These are phyloP conservation scores for Trichoderma atroviride DNA, from an alignment of 2,329 filamentous ascomycete genomes.

Conservation along the genomic window DNA sequence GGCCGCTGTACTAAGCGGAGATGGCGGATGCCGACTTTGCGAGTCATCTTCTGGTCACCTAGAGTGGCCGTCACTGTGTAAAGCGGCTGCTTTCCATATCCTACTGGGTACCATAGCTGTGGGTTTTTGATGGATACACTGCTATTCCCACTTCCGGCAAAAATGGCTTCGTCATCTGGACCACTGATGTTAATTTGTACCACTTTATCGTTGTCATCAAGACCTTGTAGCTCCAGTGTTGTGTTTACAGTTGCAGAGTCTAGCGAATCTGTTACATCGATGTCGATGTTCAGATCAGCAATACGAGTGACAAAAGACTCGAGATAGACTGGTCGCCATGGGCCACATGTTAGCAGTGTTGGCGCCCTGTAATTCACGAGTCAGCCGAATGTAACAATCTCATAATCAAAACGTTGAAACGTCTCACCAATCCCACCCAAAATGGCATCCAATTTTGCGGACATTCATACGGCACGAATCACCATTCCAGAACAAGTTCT, in stretches of 20 bases:
- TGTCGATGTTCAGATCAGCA: slow-evolving; percentile 8
- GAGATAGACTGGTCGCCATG: slow-evolving; percentile 22
- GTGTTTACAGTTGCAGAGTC: not conserved
- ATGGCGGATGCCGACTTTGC: slow-evolving; percentile 66
- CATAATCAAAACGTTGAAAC: no score
- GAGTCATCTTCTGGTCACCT: slow-evolving; percentile 40
- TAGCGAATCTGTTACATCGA: not conserved
- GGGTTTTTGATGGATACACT: slow-evolving; percentile 45
- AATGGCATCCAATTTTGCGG: slow-evolving; percentile 6
- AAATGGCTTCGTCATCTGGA: not conserved
- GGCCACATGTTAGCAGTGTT: slow-evolving; percentile 1
- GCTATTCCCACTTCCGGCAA: not conserved
- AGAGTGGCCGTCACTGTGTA: slow-evolving; percentile 62
- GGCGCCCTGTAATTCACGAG: not conserved
- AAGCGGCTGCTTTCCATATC: slow-evolving; percentile 70
- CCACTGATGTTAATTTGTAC: not conserved
- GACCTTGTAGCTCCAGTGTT: not conserved
- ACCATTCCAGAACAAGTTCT: slow-evolving; percentile 14
- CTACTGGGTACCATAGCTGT: slow-evolving; percentile 70
- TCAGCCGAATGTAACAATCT: not conserved
- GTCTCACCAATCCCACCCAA: slow-evolving; percentile 8
- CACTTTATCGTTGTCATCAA: not conserved
- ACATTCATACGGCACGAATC: slow-evolving; percentile 16
- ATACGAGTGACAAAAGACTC: slow-evolving; percentile 19
- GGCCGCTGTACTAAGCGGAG: slow-evolving; percentile 58